Evolutionary conservation across 2,329 filamentous ascomycete species (phyloP).

Genomic region (Canariomyces notabilis): DNA sequence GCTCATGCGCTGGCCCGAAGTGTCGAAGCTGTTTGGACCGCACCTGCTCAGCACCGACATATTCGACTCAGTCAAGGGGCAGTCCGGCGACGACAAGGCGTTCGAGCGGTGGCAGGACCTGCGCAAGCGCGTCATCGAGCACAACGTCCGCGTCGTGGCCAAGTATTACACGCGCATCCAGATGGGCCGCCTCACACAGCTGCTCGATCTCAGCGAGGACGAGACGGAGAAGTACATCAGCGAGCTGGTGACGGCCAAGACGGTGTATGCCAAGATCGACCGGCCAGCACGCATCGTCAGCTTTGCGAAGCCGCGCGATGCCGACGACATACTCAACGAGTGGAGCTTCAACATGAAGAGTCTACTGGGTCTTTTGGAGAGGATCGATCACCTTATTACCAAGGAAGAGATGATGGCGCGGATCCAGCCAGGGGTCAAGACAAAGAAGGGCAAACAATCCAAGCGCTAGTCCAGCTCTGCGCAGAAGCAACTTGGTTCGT

Average conservation of each 20-base stretch:
- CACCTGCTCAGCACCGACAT: slow-evolving; percentile 87
- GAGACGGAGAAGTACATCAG: slow-evolving; percentile 99
- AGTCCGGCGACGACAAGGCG: slow-evolving; percentile 72
- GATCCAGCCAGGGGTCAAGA: slow-evolving; percentile 64
- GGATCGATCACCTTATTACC: slow-evolving; percentile 95
- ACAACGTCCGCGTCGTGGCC: slow-evolving; percentile 94
- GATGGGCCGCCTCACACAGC: slow-evolving; percentile 81
- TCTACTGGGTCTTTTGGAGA: slow-evolving; percentile 69
- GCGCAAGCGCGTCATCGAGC: slow-evolving; percentile 97
- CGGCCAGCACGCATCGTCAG: slow-evolving; percentile 85
- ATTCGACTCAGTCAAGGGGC: slow-evolving; percentile 63
- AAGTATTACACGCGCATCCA: slow-evolving; percentile 99
- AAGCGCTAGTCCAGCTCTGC: slow-evolving; percentile 29
- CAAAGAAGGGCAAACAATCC: slow-evolving; percentile 33
- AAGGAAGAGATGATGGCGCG: slow-evolving; percentile 99
- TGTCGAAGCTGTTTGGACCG: slow-evolving; percentile 80
- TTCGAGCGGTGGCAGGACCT: slow-evolving; percentile 87
- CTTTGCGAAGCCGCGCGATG: slow-evolving; percentile 91
- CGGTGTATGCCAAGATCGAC: slow-evolving; percentile 96
- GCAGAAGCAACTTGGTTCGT: slow-evolving; percentile 1
- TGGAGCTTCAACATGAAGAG: slow-evolving; percentile 88
- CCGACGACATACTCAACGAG: slow-evolving; percentile 94
- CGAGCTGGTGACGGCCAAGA: slow-evolving; percentile 94
- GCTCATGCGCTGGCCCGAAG: slow-evolving; percentile 96
- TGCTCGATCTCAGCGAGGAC: slow-evolving; percentile 87